Percentiles rank a stretch among this genome's conserved stretches.
Evolutionary conservation across 2,329 filamentous ascomycete species (phyloP).

Genomic region (Monilinia vaccinii-corymbosi): DNA sequence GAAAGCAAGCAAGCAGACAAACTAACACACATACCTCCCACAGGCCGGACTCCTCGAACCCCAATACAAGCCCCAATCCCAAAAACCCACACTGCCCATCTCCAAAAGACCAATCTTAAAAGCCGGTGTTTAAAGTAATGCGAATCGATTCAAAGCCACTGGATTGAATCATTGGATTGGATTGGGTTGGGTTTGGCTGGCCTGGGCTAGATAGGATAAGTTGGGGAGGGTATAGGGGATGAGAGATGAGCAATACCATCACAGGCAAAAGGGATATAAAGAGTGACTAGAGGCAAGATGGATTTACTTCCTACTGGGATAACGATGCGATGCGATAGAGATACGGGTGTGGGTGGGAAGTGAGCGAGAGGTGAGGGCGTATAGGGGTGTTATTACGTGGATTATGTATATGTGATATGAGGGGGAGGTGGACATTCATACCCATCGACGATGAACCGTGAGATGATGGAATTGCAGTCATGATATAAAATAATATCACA

Average conservation of each 20-base stretch:
- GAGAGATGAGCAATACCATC: too few species aligned
- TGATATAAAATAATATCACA: background rate
- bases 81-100: background rate
- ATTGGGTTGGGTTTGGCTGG: background rate
- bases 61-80: background rate
- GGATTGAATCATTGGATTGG: too few species aligned
- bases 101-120: background rate
- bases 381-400: too few species aligned
- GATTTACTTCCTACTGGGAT: too few species aligned
- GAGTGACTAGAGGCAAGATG: too few species aligned
- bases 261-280: too few species aligned
- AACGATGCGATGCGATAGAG: background rate
- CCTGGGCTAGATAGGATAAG: too few species aligned
- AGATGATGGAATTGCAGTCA: background rate
- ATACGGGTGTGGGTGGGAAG: background rate
- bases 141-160: too few species aligned
- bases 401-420: background rate
- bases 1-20: background rate
- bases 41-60: slow-evolving; percentile 2
- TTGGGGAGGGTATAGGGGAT: too few species aligned
- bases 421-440: background rate
- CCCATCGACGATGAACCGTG: background rate
- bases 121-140: background rate
- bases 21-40: background rate
- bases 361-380: too few species aligned